Base-by-base conservation (phyloP, 371 early-diverging fungal species). In the Coemansia sp. region DNA sequence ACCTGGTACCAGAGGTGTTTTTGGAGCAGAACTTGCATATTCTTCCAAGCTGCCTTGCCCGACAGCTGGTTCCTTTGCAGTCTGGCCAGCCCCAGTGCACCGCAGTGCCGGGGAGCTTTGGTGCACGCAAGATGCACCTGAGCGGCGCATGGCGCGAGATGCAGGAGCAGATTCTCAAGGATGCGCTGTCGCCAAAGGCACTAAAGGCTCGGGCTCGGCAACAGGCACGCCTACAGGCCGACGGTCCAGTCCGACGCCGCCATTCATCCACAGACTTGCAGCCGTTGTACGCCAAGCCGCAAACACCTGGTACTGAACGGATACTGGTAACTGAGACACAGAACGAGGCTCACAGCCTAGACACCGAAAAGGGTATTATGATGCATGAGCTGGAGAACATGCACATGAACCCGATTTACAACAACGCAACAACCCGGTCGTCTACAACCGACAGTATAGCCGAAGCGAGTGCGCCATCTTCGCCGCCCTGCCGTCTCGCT, bases 11-110 rank as follows among this genome's bases (percentile, higher is more conserved):
- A 11, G 81, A 81, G 74, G 89, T 93, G 16, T 82, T 90, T 10
- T 84, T 93, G 59, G 90, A 90, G 69, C 87, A 92, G 66, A 92
- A 93, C 63, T 78, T 85, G 34, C 93, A 92, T 64, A 82, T 92
- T 14, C 77, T 92, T 47, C 87, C 89, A n/a, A 84, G 84, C 64
- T 87, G 87, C 67, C 72, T 88, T 71, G 70, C 53, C 61, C 82
- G 50, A 64, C 83, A 67, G 53, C 71, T 74, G 22, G 68, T 55
- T 3, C 67, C 71, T 13, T 68, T 68, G 24, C 71, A 55, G 21
- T 29, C 61, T n/a, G 53, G 64, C 45, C 67, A 50, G 65, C 16
- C 74, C 11, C 48, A 66, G 67, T 67, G 68, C 57, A 59, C 75
- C 24, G 67, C 75, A 8, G 67, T 63, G 2, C 69, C 71, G 16